Base-by-base conservation (phyloP, 1,139 yeast species). In the Wickerhamomyces sp. region DNA sequence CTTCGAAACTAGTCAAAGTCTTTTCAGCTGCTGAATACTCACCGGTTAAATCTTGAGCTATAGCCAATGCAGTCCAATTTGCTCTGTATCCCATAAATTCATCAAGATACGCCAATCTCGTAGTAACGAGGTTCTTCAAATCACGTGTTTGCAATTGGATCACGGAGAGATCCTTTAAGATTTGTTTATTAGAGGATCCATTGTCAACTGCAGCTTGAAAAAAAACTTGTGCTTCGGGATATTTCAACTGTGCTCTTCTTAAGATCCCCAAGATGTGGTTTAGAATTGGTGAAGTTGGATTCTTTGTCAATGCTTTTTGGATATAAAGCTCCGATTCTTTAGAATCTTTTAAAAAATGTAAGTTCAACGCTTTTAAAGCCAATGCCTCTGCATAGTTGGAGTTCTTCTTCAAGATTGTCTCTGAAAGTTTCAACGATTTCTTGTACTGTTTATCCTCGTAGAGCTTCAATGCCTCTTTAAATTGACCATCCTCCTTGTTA, bases 41-140 rank as follows among this genome's bases (percentile, higher is more conserved):
- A 19, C 74, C 72, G 52, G 73, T 75, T 54, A 89, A 67, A 57
- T 85, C 87, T 52, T 84, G 87, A 0, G 96, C 95, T 26, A 86
- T 70, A 0, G 96, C 96, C 37, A 85, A 68, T 0, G 84, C 82
- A 3, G 95, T 84, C 96, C 97, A 93, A 53, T 87, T 83, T 46
- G 93, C 91, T 46, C 96, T 74, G 55, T 76, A 82, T 0, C 95
- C 95, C 11, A 95, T 82, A 49, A 77, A 84, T 28, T 74, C 72
- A 49, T 83, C 86, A 58, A 93, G 69, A 52, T 78, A 78, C 31
- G 70, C 70, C 42, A 75, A 77, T 51, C 97, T 73, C 3, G 91
- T 72, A 14, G 63, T 71, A 7, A 72, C 69, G 46, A 85, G 70
- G 24, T 71, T 70, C 47, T 72, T 75, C 55, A 67, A 87, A 53